A percentile compares a stretch with the other conserved stretches of the same genome.
Evolutionary conservation across 345 rosid genomes (phyloP).

Genomic region (Melaleuca quinquenervia): DNA sequence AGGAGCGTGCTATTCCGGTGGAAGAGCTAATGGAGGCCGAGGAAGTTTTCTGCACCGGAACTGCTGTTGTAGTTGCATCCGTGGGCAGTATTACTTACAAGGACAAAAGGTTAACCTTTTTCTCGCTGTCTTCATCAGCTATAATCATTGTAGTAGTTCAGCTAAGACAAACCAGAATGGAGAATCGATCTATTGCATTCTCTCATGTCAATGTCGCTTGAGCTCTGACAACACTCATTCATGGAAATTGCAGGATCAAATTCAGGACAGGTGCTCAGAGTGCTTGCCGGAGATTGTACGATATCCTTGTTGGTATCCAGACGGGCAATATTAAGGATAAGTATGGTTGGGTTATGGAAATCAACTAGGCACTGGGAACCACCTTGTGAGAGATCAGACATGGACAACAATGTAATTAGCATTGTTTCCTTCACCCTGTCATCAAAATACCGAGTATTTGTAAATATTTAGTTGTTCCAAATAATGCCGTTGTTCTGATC

Average conservation of each 20-base stretch:
- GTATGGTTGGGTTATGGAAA: conserved; percentile 56
- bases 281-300: conserved; percentile 35
- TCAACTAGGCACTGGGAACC: conserved; percentile 7
- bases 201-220: background rate
- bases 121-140: background rate
- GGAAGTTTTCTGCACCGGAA: conserved; percentile 86
- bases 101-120: conserved; percentile 28
- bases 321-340: conserved; percentile 59
- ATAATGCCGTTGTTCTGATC: background rate
- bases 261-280: conserved; percentile 32
- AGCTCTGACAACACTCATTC: background rate
- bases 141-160: background rate
- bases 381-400: background rate
- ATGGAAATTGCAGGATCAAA: conserved; percentile 35
- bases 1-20: conserved; percentile 43
- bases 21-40: conserved; percentile 50
- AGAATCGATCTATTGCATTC: background rate
- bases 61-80: conserved; percentile 59
- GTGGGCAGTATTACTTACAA: conserved; percentile 55
- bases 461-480: background rate
- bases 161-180: background rate
- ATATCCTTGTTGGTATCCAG: conserved; percentile 58
- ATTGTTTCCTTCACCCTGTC: background rate
- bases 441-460: background rate
- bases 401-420: background rate